Percentiles rank a stretch among this genome's conserved stretches.
Evolutionary conservation across 2,329 filamentous ascomycete genomes (phyloP).

Genomic region (Fonsecaea monophora): DNA sequence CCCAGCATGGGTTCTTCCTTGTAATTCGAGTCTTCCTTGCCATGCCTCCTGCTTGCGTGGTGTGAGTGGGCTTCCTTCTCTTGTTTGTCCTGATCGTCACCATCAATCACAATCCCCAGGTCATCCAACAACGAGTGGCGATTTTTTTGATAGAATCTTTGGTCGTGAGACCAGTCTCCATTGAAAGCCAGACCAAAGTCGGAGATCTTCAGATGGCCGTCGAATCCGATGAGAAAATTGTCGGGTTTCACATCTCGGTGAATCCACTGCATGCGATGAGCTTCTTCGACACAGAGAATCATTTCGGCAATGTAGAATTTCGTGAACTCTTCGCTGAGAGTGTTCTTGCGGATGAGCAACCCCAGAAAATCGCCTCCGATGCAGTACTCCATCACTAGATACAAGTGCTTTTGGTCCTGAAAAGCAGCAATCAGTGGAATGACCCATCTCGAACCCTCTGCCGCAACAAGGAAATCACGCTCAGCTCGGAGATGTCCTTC

Average conservation of each 20-base stretch:
- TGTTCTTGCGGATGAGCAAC: conserved; percentile 81
- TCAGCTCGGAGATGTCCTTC: conserved; percentile 92
- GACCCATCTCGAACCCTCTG: conserved; percentile 87
- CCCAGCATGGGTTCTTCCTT: conserved; percentile 32
- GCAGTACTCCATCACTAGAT: conserved; percentile 98
- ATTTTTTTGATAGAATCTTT: conserved; percentile 82
- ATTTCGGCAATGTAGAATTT: conserved; percentile 94
- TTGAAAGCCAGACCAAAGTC: conserved; percentile 97
- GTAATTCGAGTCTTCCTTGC: conserved; percentile 12
- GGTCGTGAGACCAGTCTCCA: conserved; percentile 92
- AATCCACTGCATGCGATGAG: conserved; percentile 85
- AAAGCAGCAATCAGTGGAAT: conserved; percentile 88
- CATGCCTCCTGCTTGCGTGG: conserved; percentile 19
- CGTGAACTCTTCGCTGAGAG: conserved; percentile 77
- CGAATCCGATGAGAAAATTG: conserved; percentile 89
- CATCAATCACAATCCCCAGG: conserved; percentile 74
- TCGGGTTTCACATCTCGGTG: conserved; percentile 97
- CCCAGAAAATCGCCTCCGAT: conserved; percentile 93
- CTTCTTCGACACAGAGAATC: conserved; percentile 92
- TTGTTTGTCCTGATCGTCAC: conserved; percentile 73
- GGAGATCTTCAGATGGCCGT: conserved; percentile 91
- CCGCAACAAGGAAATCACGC: conserved; percentile 86
- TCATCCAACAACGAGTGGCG: conserved; percentile 79
- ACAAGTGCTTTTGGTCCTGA: conserved; percentile 82
- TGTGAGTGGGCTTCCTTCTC: conserved; percentile 50